A percentile compares a stretch with the other conserved stretches of the same genome.
These are phyloP conservation scores for Borovskyia barvae DNA, from an alignment of 208 protist genomes.

Conservation along the genomic window DNA sequence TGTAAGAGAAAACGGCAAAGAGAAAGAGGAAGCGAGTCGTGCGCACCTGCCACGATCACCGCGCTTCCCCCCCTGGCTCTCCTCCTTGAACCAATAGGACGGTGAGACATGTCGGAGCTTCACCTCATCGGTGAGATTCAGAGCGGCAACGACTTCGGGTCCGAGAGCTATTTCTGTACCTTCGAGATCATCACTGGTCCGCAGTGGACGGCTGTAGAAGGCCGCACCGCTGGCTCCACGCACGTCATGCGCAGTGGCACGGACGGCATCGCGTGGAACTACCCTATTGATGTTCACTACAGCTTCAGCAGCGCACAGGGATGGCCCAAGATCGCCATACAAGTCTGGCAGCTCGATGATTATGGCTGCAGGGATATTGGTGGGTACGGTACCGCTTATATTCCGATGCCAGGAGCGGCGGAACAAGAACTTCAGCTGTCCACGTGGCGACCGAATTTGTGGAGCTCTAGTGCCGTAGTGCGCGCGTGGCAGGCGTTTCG, in stretches of 20 bases:
- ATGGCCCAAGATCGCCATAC: constrained; percentile 88
- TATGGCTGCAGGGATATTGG: constrained; percentile 86
- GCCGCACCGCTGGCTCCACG: constrained; percentile 68
- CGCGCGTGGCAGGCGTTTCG: constrained; percentile 62
- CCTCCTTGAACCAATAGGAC: not conserved
- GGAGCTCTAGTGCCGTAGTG: constrained; percentile 64
- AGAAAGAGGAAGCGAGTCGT: no score
- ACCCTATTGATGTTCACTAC: constrained; percentile 87
- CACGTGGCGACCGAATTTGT: constrained; percentile 80
- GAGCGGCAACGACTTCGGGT: constrained; percentile 61
- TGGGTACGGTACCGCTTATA: constrained; percentile 82
- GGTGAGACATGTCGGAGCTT: constrained; percentile 64
- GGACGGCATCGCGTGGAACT: constrained; percentile 64
- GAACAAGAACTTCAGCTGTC: constrained; percentile 66
- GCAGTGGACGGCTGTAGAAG: constrained; percentile 75
- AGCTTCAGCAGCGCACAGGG: constrained; percentile 67
- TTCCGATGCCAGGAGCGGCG: constrained; percentile 54
- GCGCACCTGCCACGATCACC: no score
- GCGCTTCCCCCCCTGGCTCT: not conserved
- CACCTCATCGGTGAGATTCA: constrained; percentile 84
- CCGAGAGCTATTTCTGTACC: constrained; percentile 71
- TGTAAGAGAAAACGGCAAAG: no score
- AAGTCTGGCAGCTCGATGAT: constrained; percentile 86
- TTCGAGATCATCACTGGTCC: constrained; percentile 77
- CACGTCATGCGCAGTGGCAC: constrained; percentile 71